These are phyloP conservation scores for Maudiozyma turicensis DNA, from an alignment of 805 yeast species.

Conservation along the genomic window DNA sequence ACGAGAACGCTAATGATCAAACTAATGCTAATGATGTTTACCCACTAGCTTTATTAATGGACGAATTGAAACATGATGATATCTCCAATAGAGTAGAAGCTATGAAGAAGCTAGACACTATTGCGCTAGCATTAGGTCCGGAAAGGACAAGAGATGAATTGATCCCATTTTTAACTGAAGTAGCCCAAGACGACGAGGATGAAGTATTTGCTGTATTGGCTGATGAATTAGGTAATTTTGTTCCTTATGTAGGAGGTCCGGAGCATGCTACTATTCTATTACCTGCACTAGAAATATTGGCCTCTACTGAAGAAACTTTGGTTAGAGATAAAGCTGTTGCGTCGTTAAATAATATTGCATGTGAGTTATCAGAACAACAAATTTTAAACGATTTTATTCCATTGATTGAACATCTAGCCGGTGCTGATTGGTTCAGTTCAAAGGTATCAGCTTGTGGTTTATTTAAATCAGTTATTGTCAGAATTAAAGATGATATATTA, in stretches of 20 bases:
- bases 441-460: slow-evolving; percentile 89
- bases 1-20: neutral
- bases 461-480: slow-evolving; percentile 56
- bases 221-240: slow-evolving; percentile 77
- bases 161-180: slow-evolving; percentile 76
- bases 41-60: slow-evolving; percentile 93
- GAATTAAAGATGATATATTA: slow-evolving; percentile 41
- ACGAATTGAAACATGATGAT: slow-evolving; percentile 94
- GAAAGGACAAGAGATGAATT: slow-evolving; percentile 85
- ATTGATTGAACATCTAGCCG: slow-evolving; percentile 64
- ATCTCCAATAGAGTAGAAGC: slow-evolving; percentile 89
- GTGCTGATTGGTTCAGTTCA: slow-evolving; percentile 90
- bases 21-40: slow-evolving; percentile 43
- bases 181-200: slow-evolving; percentile 94
- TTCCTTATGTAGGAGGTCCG: slow-evolving; percentile 82
- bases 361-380: slow-evolving; percentile 53
- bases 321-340: slow-evolving; percentile 92
- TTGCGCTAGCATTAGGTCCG: slow-evolving; percentile 89
- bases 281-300: slow-evolving; percentile 69
- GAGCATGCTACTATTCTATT: slow-evolving; percentile 48
- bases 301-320: slow-evolving; percentile 90
- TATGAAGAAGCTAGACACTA: slow-evolving; percentile 87
- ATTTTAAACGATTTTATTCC: slow-evolving; percentile 60
- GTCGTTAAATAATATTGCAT: slow-evolving; percentile 64
- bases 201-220: slow-evolving; percentile 94